Evolutionary conservation across 2,329 filamentous ascomycete genomes (phyloP).

Genomic region (Paecilomyces sp.): DNA sequence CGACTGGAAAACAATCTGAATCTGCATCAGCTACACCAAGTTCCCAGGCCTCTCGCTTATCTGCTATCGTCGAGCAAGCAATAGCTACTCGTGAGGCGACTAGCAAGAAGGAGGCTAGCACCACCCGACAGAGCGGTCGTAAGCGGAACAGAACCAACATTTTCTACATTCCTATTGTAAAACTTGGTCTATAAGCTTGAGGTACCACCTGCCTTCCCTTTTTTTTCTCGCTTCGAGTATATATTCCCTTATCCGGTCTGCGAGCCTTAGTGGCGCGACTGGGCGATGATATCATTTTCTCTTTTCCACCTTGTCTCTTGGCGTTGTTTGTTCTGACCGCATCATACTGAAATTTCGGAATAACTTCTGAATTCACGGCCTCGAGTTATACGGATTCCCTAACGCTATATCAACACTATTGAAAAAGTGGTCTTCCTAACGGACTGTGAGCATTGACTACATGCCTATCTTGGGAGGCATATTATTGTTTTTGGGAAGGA

Average conservation of each 20-base stretch:
- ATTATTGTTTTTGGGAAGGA: background rate
- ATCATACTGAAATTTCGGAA: background rate
- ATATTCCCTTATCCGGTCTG: background rate
- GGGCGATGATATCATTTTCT: background rate
- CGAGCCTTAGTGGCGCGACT: background rate
- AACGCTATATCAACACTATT: background rate
- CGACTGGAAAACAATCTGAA: background rate
- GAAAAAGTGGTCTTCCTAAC: background rate
- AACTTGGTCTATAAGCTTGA: constrained; percentile 6
- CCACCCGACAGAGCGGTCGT: background rate
- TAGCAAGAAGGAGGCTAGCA: background rate
- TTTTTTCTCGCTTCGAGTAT: background rate
- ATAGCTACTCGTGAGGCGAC: constrained; percentile 5
- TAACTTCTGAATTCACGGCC: background rate
- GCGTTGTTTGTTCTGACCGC: background rate
- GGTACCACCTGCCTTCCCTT: background rate
- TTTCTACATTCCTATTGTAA: constrained; percentile 12
- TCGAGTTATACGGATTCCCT: background rate
- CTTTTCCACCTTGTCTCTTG: background rate
- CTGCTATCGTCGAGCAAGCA: constrained; percentile 7
- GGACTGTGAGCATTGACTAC: background rate
- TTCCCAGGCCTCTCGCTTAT: constrained; percentile 6
- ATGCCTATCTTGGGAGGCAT: background rate
- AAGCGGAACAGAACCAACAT: constrained; percentile 2
- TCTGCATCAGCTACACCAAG: background rate